Base-by-base conservation (phyloP, 192 early-diverging fungal genomes). In the Cladochytrium replicatum region DNA sequence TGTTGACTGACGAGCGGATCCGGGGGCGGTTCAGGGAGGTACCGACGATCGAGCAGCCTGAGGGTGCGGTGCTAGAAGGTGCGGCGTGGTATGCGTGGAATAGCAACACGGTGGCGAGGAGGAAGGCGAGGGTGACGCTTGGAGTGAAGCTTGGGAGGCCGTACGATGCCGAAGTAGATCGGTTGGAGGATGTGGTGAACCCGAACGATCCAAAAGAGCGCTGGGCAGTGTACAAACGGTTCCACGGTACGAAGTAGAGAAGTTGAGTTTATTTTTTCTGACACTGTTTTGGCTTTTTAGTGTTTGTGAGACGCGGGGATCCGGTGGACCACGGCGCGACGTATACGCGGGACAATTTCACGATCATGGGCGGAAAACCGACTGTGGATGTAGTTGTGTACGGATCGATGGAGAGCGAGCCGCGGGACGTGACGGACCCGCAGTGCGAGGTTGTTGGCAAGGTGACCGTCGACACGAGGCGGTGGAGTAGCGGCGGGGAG, bases 51-150 rank as follows among this genome's bases (percentile, higher is more conserved):
- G n/a, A n/a, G n/a, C n/a, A n/a, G n/a, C n/a, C n/a, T n/a, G n/a
- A n/a, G n/a, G n/a, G n/a, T n/a, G n/a, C n/a, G n/a, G n/a, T n/a
- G n/a, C n/a, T n/a, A n/a, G n/a, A n/a, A n/a, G n/a, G n/a, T n/a
- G 46, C 46, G 6, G 46, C 26, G 11, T 25, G 46, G 34, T 48
- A 34, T 25, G 46, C 21, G 6, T 25, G 11, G 46, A 34, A 48
- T 28, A 21, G 29, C 9, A 25, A 19, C 19, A 19, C 9, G 2
- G 26, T 48, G 25, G 21, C 19, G 21, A 48, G 21, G 2, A 24
- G 46, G 1, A 48, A 34, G 4, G 46, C 46, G 21, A 39, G 26
- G 29, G 8, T 8, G 2, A 48, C 46, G 29, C 17, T 48, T 8
- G 46, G 11, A 8, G 6, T 48, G 32, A 37, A 37, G 17, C 13